Conservation (phyloP, 345 rosid genomes). For the Cardamine occulta region DNA sequence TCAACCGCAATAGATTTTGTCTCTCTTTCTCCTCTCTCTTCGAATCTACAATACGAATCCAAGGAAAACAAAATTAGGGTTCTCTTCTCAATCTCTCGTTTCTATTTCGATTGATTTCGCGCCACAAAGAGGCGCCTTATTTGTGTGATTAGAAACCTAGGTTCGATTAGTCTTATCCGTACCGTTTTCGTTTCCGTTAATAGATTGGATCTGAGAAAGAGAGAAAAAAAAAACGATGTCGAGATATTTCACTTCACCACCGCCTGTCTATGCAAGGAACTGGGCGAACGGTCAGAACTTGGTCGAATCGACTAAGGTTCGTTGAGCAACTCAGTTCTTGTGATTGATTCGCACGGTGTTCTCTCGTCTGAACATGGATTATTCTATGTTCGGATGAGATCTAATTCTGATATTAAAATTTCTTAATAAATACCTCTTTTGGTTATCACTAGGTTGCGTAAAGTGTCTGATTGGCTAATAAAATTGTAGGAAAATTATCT, state of each 20-base stretch:
- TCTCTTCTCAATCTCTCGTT: background rate
- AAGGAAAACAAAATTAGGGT: background rate
- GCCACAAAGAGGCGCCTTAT: conserved; percentile 3
- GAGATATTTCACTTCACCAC: conserved; percentile 60
- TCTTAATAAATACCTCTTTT: background rate
- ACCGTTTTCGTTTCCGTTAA: background rate
- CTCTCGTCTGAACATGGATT: conserved; percentile 19
- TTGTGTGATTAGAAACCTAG: conserved; percentile 29
- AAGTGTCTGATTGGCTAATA: background rate
- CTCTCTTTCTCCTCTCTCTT: background rate
- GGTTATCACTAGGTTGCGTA: conserved; percentile 1
- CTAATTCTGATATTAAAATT: background rate
- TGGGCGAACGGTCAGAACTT: conserved; percentile 53
- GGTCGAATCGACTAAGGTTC: conserved; percentile 72
- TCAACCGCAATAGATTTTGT: conserved; percentile 19
- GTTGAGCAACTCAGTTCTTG: conserved; percentile 51
- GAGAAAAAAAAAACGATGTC: conserved; percentile 45
- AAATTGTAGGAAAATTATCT: background rate
- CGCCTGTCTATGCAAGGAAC: conserved; percentile 51
- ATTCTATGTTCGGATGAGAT: conserved; percentile 19
- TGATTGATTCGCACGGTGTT: conserved; percentile 36
- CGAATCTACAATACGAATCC: background rate
- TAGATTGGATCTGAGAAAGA: conserved; percentile 33
- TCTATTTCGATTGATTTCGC: conserved; percentile 27
- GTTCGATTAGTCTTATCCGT: conserved; percentile 11